These are phyloP conservation scores for Ophiostoma populinum DNA, from an alignment of 2,329 filamentous ascomycete genomes.

Conservation along the genomic window DNA sequence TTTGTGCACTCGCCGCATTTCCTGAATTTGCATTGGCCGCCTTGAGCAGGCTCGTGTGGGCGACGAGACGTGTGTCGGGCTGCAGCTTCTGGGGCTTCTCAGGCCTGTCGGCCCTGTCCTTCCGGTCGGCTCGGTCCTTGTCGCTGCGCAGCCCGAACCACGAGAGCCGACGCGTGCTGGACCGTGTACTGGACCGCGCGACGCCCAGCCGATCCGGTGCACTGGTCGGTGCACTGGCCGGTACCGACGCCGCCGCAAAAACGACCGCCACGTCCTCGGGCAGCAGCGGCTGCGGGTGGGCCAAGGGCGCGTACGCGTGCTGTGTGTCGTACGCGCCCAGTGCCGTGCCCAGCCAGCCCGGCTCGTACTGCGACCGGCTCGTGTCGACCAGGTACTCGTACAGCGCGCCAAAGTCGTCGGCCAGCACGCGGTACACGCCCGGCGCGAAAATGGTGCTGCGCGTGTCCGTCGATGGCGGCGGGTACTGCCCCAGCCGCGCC, in stretches of 20 bases:
- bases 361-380: too few relatives aligned
- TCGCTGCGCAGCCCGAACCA: slow-evolving; percentile 26
- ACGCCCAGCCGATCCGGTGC: too few relatives aligned
- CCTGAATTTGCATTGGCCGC: slow-evolving; percentile 41
- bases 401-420: slow-evolving; percentile 50
- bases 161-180: slow-evolving; percentile 17
- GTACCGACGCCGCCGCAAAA: neutral
- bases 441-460: slow-evolving; percentile 35
- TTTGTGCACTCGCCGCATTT: too few relatives aligned
- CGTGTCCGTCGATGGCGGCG: slow-evolving; percentile 32
- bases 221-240: too few relatives aligned
- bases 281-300: slow-evolving; percentile 49
- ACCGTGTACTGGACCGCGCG: neutral
- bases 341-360: too few relatives aligned
- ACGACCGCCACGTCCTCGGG: slow-evolving; percentile 25
- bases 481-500: slow-evolving; percentile 53
- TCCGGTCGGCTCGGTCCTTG: too few relatives aligned
- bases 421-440: slow-evolving; percentile 41
- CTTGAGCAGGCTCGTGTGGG: slow-evolving; percentile 33
- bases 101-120: too few relatives aligned
- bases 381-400: slow-evolving; percentile 56
- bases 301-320: slow-evolving; percentile 40
- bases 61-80: slow-evolving; percentile 29
- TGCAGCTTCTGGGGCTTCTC: slow-evolving; percentile 26
- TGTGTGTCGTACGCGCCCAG: slow-evolving; percentile 47